Percentiles rank a stretch among this genome's conserved stretches.
These are phyloP conservation scores for Chamaenerion angustifolium DNA, from an alignment of 345 rosid species.

Conservation along the genomic window DNA sequence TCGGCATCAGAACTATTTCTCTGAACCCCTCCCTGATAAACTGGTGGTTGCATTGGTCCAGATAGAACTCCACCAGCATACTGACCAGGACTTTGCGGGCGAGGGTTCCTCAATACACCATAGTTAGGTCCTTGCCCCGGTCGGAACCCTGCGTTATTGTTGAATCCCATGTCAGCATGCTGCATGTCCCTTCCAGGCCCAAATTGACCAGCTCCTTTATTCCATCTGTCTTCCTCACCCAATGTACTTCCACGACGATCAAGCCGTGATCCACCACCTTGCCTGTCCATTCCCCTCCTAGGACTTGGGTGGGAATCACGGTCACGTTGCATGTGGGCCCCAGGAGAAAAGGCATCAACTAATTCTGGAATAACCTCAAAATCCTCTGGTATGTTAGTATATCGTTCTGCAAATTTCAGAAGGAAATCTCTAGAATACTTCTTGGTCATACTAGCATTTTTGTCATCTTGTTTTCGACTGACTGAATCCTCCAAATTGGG, in stretches of 20 bases:
- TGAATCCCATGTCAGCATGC: constrained; percentile 32
- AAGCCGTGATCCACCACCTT: constrained; percentile 38
- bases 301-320: constrained; percentile 44
- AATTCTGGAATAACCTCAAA: constrained; percentile 41
- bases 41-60: constrained; percentile 62
- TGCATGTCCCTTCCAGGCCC: constrained; percentile 43
- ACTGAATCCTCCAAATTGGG: constrained; percentile 52
- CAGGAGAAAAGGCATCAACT: constrained; percentile 23
- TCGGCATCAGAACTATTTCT: constrained; percentile 57
- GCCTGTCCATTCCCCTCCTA: constrained; percentile 58
- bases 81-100: constrained; percentile 34
- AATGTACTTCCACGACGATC: constrained; percentile 63
- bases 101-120: constrained; percentile 63
- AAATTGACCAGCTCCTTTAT: constrained; percentile 30
- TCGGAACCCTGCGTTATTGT: constrained; percentile 36
- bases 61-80: constrained; percentile 43
- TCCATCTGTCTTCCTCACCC: constrained; percentile 63
- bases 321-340: constrained; percentile 30
- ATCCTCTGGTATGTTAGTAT: constrained; percentile 51
- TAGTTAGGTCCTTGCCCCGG: constrained; percentile 66
- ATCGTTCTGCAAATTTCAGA: constrained; percentile 57
- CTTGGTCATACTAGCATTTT: constrained; percentile 35
- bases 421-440: constrained; percentile 94
- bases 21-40: constrained; percentile 48
- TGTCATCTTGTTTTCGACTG: constrained; percentile 13